Percentiles rank a stretch among this genome's conserved stretches.
These are phyloP conservation scores for Royoungia palumana DNA, from an alignment of 768 basidiomycete species.

Conservation along the genomic window DNA sequence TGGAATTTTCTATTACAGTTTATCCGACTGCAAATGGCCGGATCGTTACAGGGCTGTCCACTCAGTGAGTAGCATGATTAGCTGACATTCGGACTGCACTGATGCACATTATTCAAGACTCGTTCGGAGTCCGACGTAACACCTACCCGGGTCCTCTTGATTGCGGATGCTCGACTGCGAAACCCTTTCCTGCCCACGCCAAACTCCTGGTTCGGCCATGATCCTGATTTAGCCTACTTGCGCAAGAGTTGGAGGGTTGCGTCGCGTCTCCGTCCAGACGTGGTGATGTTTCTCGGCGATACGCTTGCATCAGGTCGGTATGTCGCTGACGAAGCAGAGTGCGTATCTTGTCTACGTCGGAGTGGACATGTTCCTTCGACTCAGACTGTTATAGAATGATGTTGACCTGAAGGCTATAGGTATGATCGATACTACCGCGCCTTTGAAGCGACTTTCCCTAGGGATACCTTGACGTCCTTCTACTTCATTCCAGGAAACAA, in stretches of 20 bases:
- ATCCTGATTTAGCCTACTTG: conserved; percentile 53
- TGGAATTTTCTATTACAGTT: conserved; percentile 54
- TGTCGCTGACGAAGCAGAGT: conserved; percentile 48
- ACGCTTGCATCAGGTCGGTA: conserved; percentile 66
- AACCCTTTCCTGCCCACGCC: conserved; percentile 30
- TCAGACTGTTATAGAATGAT: background rate
- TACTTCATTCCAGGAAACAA: conserved; percentile 79
- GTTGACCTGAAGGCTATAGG: conserved; percentile 35
- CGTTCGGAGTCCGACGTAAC: conserved; percentile 10
- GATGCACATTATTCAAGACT: conserved; percentile 10
- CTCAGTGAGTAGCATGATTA: conserved; percentile 21
- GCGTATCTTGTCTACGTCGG: conserved; percentile 40
- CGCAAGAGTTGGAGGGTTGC: conserved; percentile 69
- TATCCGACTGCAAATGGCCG: conserved; percentile 63
- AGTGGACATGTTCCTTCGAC: background rate
- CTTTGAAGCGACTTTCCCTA: conserved; percentile 61
- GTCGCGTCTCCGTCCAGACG: conserved; percentile 53
- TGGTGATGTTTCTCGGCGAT: conserved; percentile 75
- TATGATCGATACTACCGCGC: conserved; percentile 56
- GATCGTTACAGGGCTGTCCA: conserved; percentile 31
- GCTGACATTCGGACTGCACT: background rate
- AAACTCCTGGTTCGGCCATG: conserved; percentile 42
- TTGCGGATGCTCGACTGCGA: conserved; percentile 67
- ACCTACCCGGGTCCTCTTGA: conserved; percentile 58
- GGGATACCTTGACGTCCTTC: conserved; percentile 37